phyloP scores from a whole-genome alignment of 495 filamentous ascomycete species.

The Xylaria palmicola region DNA sequence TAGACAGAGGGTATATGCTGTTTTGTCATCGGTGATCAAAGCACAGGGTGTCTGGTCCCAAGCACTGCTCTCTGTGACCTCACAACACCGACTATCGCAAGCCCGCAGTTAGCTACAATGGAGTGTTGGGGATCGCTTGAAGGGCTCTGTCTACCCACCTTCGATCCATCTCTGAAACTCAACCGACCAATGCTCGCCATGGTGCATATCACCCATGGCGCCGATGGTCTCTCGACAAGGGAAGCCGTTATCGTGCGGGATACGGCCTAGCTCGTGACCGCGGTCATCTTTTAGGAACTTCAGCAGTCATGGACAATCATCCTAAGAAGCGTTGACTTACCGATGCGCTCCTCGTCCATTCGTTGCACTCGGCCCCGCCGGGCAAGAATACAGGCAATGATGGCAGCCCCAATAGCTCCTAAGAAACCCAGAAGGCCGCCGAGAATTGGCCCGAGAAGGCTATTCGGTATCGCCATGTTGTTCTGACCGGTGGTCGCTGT shows the following conservation, averaged over 20 bases:
- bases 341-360: background rate
- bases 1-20: background rate
- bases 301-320: background rate
- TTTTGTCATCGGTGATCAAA: background rate
- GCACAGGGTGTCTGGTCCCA: background rate
- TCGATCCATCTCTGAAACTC: background rate
- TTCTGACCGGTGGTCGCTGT: background rate
- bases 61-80: background rate
- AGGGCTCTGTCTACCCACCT: background rate
- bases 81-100: background rate
- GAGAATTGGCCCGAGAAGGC: background rate
- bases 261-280: background rate
- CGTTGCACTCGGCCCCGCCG: background rate
- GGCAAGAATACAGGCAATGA: background rate
- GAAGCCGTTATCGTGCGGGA: background rate
- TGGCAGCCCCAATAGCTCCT: background rate
- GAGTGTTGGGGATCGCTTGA: background rate
- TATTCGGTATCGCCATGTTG: background rate
- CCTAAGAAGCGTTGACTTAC: background rate
- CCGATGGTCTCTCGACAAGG: background rate
- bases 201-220: background rate
- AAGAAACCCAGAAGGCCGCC: conserved; percentile 3
- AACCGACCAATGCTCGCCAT: background rate
- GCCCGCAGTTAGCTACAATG: background rate
- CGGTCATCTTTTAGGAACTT: background rate